Base-by-base conservation (phyloP, 352 stramenopile species). In the Globisporangium recalcitrans region DNA sequence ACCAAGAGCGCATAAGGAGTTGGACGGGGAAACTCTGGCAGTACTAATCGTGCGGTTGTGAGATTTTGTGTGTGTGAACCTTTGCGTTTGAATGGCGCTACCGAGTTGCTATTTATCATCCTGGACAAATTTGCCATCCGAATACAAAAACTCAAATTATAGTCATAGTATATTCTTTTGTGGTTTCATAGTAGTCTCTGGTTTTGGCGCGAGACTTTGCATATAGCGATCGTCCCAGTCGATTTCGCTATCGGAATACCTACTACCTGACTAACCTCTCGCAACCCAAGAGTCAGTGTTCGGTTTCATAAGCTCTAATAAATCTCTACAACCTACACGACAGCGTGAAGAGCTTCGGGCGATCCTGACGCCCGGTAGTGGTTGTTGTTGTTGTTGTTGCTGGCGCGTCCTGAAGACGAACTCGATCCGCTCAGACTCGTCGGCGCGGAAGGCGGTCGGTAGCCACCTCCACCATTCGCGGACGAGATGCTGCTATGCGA, bases 401-500 rank as follows among this genome's bases (percentile, higher is more conserved):
- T 29, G 16, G 31, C 32, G 16, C 38, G 38, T 11, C 38, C 38
- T 46, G 38, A 38, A 8, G 32, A 46, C n/a, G 38, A 22, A 9
- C 38, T 46, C 4, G 38, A 46, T 2, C 38, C 38, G 3, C 38
- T 46, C 38, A n/a, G 19, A n/a, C 38, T 46, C 19, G 47, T 52
- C 6, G 24, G 21, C 7, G 63, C 34, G 3, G 36, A 22, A 3
- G 54, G 54, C 22, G 54, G 54, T 8, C 27, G 36, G 54, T 60
- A 60, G 21, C 54, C 22, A 26, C 40, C n/a, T n/a, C n/a, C 21
- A 14, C 40, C 48, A 31, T 64, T 67, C 47, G n/a, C 67, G 27
- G 22, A 82, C 71, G 69, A 77, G 77, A 64, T 75, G 60, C 52
- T 67, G 58, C 19, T 54, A 8, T 13, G 36, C 4, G 48, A 54